Base-by-base conservation (phyloP, 202 grass and related monocot genomes). In the Brachypodium distachyon region DNA sequence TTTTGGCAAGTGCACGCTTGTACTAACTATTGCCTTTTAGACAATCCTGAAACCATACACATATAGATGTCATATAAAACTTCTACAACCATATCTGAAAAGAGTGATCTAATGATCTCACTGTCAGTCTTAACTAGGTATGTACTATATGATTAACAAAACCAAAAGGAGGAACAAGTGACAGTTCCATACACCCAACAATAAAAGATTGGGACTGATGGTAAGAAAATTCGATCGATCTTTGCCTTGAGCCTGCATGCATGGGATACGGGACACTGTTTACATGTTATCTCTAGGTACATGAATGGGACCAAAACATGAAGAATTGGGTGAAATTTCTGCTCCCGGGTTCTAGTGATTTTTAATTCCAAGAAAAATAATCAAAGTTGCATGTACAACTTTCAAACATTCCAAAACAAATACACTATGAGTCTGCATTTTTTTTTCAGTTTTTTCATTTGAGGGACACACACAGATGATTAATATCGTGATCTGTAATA, bases 1-100 rank as follows among this genome's bases (percentile, higher is more conserved):
- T 80, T 68, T 83, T 68, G 17, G 43, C 53, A 76, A 67, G 59
- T 75, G 86, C 81, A 83, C 76, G 86, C 80, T 68, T 32, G 69
- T 48, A 76, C 69, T 88, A 75, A 75, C 75, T 80, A 81, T 54
- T 70, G 25, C 55, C 77, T 76, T 81, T 68, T 63, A 61, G 61
- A 54, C 41, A 81, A 33, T 26, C 18, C 43, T 53, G 41, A 26
- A 61, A 81, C 56, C 56, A 56, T 21, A 69, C 40, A 76, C 56
- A 56, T 21, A 69, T 42, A 76, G 27, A 57, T 85, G 48, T 21
- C 57, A 72, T 67, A 57, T 76, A 76, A 69, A 76, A 67, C 50
- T 14, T 61, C 5, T 52, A 84, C 69, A 69, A 77, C 25, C 73
- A 77, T 83, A 83, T 77, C 64, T 61, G 73, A 71, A 69, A 77